These are phyloP conservation scores for Guadua angustifolia DNA, from an alignment of 176 grass and related monocot genomes.

Conservation along the genomic window DNA sequence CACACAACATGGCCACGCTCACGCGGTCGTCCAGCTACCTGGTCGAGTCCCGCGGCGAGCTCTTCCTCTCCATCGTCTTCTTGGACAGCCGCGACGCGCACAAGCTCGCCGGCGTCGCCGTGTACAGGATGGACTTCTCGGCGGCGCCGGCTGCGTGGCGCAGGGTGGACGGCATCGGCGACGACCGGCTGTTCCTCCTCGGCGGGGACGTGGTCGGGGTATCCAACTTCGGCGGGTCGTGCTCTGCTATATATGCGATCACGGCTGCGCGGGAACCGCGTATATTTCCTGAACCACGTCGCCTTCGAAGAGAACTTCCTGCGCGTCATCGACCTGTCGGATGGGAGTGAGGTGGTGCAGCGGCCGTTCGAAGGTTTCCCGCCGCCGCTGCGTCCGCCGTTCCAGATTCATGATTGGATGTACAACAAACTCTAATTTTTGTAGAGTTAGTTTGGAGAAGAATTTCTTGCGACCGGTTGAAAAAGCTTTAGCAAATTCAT, in stretches of 20 bases:
- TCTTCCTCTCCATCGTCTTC: conserved; percentile 16
- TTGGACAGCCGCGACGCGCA: not conserved
- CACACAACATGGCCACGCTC: not conserved
- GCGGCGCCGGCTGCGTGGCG: not conserved
- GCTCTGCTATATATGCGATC: not conserved
- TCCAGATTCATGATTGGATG: not conserved
- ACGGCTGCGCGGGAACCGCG: not conserved
- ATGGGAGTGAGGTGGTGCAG: not conserved
- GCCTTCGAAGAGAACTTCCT: not conserved
- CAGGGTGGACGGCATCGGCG: conserved; percentile 11
- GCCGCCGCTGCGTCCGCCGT: not conserved
- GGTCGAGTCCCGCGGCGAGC: not conserved
- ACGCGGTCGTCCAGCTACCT: not conserved
- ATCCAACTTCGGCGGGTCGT: not conserved
- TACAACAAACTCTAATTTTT: too few species aligned
- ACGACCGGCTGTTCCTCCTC: not conserved
- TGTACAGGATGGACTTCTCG: conserved; percentile 36
- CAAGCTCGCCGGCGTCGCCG: not conserved
- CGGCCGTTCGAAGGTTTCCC: not conserved
- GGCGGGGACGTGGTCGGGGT: not conserved
- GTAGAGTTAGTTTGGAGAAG: too few species aligned
- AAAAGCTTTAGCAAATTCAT: too few species aligned
- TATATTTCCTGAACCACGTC: conserved; percentile 27
- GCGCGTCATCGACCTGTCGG: not conserved
- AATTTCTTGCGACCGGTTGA: too few species aligned